Percentiles rank a stretch among this genome's conserved stretches.
Evolutionary conservation across 768 basidiomycete species (phyloP).

Genomic region (Suillus hirtellus): DNA sequence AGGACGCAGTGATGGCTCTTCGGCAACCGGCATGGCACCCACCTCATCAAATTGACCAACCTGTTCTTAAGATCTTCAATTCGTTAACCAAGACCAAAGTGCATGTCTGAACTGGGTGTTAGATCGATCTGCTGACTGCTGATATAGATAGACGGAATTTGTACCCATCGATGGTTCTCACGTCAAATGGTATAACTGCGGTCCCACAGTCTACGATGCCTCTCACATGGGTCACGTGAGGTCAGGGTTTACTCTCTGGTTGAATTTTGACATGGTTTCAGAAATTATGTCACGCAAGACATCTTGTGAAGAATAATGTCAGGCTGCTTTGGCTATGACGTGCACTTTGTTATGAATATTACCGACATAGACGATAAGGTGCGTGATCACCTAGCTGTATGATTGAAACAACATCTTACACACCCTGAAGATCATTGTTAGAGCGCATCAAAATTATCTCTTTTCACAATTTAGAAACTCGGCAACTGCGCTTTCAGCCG

Average conservation of each 20-base stretch:
- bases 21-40: slow-evolving; percentile 57
- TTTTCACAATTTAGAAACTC: slow-evolving; percentile 61
- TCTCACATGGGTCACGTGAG: slow-evolving; percentile 99
- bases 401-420: slow-evolving; percentile 10
- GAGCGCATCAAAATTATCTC: slow-evolving; percentile 81
- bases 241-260: slow-evolving; percentile 40
- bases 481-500: slow-evolving; percentile 52
- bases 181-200: slow-evolving; percentile 99
- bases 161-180: slow-evolving; percentile 63
- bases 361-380: slow-evolving; percentile 99
- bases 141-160: slow-evolving; percentile 64
- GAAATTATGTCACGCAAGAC: slow-evolving; percentile 97
- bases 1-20: slow-evolving; percentile 44
- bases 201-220: slow-evolving; percentile 97
- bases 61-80: slow-evolving; percentile 78
- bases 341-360: slow-evolving; percentile 99
- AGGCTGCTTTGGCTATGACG: slow-evolving; percentile 96
- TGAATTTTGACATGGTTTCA: slow-evolving; percentile 31
- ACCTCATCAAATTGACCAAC: slow-evolving; percentile 45
- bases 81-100: slow-evolving; percentile 92
- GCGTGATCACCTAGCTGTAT: slow-evolving; percentile 17
- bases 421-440: slow-evolving; percentile 76
- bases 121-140: slow-evolving; percentile 14
- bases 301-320: slow-evolving; percentile 84
- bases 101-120: slow-evolving; percentile 24